Percentiles rank a stretch among this genome's conserved stretches.
These are phyloP conservation scores for Sistotremastrum niveocremeum DNA, from an alignment of 768 basidiomycete species.

Conservation along the genomic window DNA sequence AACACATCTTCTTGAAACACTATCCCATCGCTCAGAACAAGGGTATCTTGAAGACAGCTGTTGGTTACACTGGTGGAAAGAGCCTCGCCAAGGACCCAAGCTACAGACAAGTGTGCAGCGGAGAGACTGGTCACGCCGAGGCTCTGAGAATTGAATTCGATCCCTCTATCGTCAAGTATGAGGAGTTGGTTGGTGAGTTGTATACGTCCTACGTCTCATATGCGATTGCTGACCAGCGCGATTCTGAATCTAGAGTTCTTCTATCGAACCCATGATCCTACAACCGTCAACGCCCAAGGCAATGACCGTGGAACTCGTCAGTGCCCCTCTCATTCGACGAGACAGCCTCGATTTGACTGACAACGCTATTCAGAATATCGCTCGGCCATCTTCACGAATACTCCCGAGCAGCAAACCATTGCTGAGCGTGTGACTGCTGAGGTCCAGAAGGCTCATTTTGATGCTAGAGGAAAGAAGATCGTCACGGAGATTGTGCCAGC, in stretches of 20 bases:
- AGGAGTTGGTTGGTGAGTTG: constrained; percentile 68
- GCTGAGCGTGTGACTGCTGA: constrained; percentile 71
- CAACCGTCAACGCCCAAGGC: constrained; percentile 70
- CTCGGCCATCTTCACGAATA: constrained; percentile 77
- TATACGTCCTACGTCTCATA: neutral
- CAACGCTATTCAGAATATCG: constrained; percentile 57
- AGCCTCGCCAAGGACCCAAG: constrained; percentile 37
- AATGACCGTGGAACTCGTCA: constrained; percentile 64
- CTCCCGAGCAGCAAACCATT: constrained; percentile 53
- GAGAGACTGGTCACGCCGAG: constrained; percentile 80
- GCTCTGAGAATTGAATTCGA: constrained; percentile 80
- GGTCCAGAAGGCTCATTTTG: constrained; percentile 74
- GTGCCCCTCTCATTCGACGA: constrained; percentile 14
- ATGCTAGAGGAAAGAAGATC: constrained; percentile 56
- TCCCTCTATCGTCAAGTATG: constrained; percentile 62
- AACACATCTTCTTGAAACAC: constrained; percentile 74
- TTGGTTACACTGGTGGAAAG: constrained; percentile 73
- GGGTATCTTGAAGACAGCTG: constrained; percentile 59
- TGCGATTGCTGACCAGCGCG: neutral
- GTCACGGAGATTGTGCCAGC: constrained; percentile 63
- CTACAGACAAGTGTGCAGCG: constrained; percentile 68
- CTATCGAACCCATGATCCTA: constrained; percentile 90
- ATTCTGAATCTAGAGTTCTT: constrained; percentile 56
- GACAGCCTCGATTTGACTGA: neutral
- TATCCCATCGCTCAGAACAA: constrained; percentile 58